These are phyloP conservation scores for Magnaporthiopsis incrustans DNA, from an alignment of 2,329 filamentous ascomycete species.

Conservation along the genomic window DNA sequence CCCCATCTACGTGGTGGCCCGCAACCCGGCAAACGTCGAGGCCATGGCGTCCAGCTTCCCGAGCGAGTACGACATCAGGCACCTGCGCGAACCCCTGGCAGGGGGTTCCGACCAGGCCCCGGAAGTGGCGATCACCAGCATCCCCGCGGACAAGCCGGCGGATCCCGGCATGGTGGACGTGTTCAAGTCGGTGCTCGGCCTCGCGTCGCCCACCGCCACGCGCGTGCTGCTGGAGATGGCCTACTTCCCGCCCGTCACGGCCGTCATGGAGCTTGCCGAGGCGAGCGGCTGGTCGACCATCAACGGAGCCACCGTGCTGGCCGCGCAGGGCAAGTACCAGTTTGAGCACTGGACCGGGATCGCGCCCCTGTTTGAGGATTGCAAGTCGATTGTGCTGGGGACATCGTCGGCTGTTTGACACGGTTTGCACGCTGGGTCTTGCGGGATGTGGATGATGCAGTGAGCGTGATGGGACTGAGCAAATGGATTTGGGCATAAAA, in stretches of 20 bases:
- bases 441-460: too few relatives aligned
- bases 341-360: constrained; percentile 84
- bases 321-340: constrained; percentile 84
- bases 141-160: constrained; percentile 81
- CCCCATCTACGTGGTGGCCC: constrained; percentile 81
- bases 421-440: too few relatives aligned
- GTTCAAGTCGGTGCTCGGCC: constrained; percentile 45
- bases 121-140: constrained; percentile 75
- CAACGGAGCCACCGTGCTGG: constrained; percentile 79
- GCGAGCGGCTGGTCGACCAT: constrained; percentile 75
- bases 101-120: constrained; percentile 27
- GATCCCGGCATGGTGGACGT: constrained; percentile 62
- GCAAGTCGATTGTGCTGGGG: constrained; percentile 1
- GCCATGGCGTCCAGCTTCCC: constrained; percentile 67
- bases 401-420: not conserved
- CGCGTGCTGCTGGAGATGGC: constrained; percentile 87
- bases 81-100: constrained; percentile 40
- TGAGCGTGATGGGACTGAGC: not conserved
- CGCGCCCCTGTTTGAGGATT: constrained; percentile 42
- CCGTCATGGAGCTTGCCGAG: constrained; percentile 75
- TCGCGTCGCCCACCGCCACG: constrained; percentile 24
- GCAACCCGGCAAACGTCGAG: constrained; percentile 61
- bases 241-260: constrained; percentile 80
- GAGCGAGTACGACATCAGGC: constrained; percentile 57
- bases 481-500: too few relatives aligned